phyloP scores from a whole-genome alignment of 768 basidiomycete species.

The Gloeostereum incarnatum region DNA sequence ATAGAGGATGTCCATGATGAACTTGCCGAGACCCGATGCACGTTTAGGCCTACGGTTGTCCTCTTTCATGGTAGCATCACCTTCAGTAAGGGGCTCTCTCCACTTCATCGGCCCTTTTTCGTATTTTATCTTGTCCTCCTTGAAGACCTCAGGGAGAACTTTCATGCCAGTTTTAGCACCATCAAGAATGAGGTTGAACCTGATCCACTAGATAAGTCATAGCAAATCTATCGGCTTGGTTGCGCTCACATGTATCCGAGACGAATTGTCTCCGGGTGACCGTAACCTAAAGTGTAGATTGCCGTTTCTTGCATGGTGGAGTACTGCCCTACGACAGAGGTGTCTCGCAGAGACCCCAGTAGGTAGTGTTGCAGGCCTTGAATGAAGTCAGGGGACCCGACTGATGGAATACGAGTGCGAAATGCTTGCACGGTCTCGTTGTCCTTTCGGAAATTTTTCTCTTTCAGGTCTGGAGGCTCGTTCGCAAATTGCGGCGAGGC shows the following conservation, averaged over 20 bases:
- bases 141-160: constrained; percentile 12
- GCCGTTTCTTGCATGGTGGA: constrained; percentile 28
- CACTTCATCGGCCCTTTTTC: constrained; percentile 11
- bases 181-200: constrained; percentile 30
- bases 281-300: constrained; percentile 25
- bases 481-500: constrained; percentile 22
- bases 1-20: constrained; percentile 36
- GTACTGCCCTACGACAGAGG: constrained; percentile 26
- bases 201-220: constrained; percentile 7
- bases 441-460: constrained; percentile 3
- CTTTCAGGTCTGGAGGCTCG: constrained; percentile 19
- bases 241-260: constrained; percentile 31
- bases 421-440: not conserved
- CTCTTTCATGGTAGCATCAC: constrained; percentile 2
- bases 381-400: constrained; percentile 15
- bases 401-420: not conserved
- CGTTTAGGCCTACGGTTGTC: constrained; percentile 18
- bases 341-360: constrained; percentile 22
- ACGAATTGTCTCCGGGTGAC: constrained; percentile 21
- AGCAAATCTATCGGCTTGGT: not conserved
- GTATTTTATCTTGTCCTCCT: constrained; percentile 12
- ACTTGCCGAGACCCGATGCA: constrained; percentile 12
- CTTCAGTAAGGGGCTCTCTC: constrained; percentile 18
- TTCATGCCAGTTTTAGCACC: constrained; percentile 28
- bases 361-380: constrained; percentile 26